These are phyloP conservation scores for Panaeolus cyanescens DNA, from an alignment of 768 basidiomycete species.

Conservation along the genomic window DNA sequence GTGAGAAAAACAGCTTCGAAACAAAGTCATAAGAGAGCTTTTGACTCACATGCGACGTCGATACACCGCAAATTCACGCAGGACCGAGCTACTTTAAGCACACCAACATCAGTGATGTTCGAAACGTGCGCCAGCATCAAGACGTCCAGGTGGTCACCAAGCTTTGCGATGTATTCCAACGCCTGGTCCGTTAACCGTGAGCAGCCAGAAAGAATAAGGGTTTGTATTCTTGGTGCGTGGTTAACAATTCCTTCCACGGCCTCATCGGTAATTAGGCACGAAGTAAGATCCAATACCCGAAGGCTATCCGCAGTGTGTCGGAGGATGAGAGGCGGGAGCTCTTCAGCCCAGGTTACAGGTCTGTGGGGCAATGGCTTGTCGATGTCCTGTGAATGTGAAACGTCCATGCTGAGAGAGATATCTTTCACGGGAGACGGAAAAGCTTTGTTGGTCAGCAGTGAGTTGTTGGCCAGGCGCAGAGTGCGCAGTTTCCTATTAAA, in stretches of 20 bases:
- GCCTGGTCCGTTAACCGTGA: constrained; percentile 69
- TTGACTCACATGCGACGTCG: constrained; percentile 80
- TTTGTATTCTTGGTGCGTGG: constrained; percentile 78
- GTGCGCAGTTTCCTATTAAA: constrained; percentile 63
- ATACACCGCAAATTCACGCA: constrained; percentile 79
- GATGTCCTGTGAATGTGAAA: constrained; percentile 18
- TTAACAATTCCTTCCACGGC: constrained; percentile 74
- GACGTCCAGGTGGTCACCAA: constrained; percentile 77
- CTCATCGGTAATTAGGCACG: constrained; percentile 75
- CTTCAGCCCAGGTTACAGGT: constrained; percentile 62
- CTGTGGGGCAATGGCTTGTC: constrained; percentile 59
- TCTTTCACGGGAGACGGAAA: constrained; percentile 53
- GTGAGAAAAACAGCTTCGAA: constrained; percentile 10
- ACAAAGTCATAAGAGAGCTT: constrained; percentile 6
- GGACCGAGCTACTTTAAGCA: constrained; percentile 65
- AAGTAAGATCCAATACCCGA: constrained; percentile 76
- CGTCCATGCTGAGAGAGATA: constrained; percentile 27
- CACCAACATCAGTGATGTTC: constrained; percentile 77
- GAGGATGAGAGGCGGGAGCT: constrained; percentile 63
- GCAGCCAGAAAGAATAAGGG: constrained; percentile 79
- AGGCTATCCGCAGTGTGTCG: constrained; percentile 72
- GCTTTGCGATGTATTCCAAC: constrained; percentile 64
- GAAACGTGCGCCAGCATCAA: constrained; percentile 80
- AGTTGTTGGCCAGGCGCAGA: constrained; percentile 78
- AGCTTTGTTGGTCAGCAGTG: constrained; percentile 73